Percentiles rank a stretch among this genome's conserved stretches.
phyloP scores from a whole-genome alignment of 345 rosid genomes.

The Adansonia digitata region DNA sequence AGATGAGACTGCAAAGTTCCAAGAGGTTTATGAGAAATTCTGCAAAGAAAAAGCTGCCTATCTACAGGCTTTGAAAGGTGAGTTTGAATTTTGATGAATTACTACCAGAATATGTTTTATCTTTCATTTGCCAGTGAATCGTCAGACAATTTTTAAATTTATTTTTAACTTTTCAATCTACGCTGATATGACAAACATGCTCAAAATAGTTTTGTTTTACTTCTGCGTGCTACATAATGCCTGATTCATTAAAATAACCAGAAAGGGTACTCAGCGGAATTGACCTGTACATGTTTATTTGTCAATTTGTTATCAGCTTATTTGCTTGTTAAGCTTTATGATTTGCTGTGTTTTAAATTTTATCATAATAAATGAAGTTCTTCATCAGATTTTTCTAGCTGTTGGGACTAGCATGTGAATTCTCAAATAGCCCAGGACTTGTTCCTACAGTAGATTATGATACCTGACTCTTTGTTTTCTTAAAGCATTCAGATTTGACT shows the following conservation, averaged over 20 bases:
- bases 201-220: background rate
- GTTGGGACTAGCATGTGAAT: background rate
- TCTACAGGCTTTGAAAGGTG: slow-evolving; percentile 56
- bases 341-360: background rate
- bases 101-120: background rate
- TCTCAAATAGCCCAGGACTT: background rate
- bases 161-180: background rate
- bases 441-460: background rate
- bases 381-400: background rate
- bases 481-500: no score
- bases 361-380: background rate
- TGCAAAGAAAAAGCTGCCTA: slow-evolving; percentile 56
- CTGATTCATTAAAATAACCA: background rate
- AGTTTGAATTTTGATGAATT: slow-evolving; percentile 11
- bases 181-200: background rate
- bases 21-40: slow-evolving; percentile 53
- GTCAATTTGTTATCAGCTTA: background rate
- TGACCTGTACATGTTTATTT: background rate
- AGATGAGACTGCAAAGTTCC: slow-evolving; percentile 59
- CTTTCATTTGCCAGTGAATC: background rate
- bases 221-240: background rate
- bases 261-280: background rate
- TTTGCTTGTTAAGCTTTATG: background rate
- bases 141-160: background rate
- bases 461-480: no score